Percentiles rank a stretch among this genome's conserved stretches.
phyloP scores from a whole-genome alignment of 495 filamentous ascomycete species.

The Hyphodiscus hymeniophilus region DNA sequence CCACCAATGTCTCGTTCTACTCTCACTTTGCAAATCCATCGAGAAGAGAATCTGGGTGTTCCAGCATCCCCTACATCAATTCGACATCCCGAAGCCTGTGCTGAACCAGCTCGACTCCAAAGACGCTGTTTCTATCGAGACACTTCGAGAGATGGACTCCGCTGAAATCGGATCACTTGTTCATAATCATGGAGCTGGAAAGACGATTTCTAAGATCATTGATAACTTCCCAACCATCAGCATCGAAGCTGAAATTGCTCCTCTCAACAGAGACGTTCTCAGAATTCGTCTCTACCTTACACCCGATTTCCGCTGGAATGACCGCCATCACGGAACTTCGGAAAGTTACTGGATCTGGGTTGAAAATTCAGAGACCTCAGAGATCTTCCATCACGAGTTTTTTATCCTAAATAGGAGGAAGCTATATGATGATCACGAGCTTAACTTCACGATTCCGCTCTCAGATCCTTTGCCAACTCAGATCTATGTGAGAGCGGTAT shows the following conservation, averaged over 20 bases:
- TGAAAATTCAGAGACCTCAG: conserved; percentile 93
- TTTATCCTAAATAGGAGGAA: conserved; percentile 88
- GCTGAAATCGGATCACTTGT: conserved; percentile 88
- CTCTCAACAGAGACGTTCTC: conserved; percentile 88
- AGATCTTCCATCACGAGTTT: conserved; percentile 97
- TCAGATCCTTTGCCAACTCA: conserved; percentile 88
- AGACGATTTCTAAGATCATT: conserved; percentile 67
- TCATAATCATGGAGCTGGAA: conserved; percentile 81
- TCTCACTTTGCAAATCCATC: conserved; percentile 90
- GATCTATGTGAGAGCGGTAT: conserved; percentile 90
- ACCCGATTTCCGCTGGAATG: conserved; percentile 93
- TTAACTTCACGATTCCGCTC: conserved; percentile 95
- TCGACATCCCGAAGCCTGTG: conserved; percentile 78
- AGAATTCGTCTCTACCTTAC: conserved; percentile 76
- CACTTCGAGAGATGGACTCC: conserved; percentile 82
- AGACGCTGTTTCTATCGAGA: conserved; percentile 63
- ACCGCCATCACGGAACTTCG: conserved; percentile 85
- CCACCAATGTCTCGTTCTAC: conserved; percentile 79
- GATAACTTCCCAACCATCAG: conserved; percentile 88
- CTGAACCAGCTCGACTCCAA: conserved; percentile 77
- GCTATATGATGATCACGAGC: conserved; percentile 86
- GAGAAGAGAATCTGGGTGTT: conserved; percentile 92
- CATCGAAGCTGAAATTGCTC: conserved; percentile 89
- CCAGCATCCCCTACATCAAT: conserved; percentile 91
- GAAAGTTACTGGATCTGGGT: conserved; percentile 99